Evolutionary conservation across 2,329 filamentous ascomycete genomes (phyloP), one percentile per base, ranked within the genome.

Genomic region (Penicillium sp.): DNA sequence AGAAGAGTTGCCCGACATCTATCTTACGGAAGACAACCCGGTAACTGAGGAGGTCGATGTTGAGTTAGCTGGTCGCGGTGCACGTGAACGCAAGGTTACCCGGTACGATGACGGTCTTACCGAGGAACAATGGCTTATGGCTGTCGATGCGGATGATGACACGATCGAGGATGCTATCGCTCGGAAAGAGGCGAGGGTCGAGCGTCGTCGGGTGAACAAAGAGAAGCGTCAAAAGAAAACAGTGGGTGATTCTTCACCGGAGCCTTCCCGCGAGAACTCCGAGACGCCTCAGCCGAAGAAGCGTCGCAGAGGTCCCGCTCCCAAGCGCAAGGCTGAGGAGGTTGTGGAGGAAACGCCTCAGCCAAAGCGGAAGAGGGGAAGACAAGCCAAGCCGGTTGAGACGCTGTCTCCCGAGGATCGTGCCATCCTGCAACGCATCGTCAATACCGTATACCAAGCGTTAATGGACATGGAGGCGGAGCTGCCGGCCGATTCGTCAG

Each of bases 121-220:
- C 0, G 94, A 98, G 72, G 93, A 98, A 73, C 94, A 98, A 70
- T 98, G 93, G 93, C 80, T 97, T 45, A 91, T 95, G 76, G 93
- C 93, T 46, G 91, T 98, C 28, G 93, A 98, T 66, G 91, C 95
- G 53, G 90, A 96, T 44, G 93, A 98, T 1, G 93, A 98, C 65
- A 84, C 82, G 0, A 89, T 95, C 26, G 93, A 97, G 66, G 90
- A 88, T 47, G 93, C 93, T 2, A 90, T 94, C 32, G 87, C 87
- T 31, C 83, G 93, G 34, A 97, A 96, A 63, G 83, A 89, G 65
- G 88, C 88, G 4, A 82, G 87, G 46, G 88, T 89, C 57, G 87
- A 88, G 54, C 87, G 83, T 67, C 83, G 90, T 32, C 83, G 86
- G 45, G 73, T 75, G 8, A 96, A 95, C 64, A 85, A 87, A 63